These are phyloP conservation scores for Saturnispora serradocipensis DNA, from an alignment of 805 yeast genomes.

Conservation along the genomic window DNA sequence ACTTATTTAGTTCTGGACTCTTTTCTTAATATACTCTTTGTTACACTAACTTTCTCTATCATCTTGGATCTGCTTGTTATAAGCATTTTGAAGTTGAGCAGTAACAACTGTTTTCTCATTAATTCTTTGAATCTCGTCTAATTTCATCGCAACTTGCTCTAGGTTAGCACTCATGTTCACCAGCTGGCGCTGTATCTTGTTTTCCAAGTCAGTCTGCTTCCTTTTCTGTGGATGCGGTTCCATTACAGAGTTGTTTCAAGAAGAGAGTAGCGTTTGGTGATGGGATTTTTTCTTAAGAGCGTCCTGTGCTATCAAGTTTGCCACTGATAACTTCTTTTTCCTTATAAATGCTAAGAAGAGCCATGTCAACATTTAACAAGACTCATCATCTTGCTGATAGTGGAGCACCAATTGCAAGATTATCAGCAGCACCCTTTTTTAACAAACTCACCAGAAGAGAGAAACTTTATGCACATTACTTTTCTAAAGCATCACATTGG, in stretches of 20 bases:
- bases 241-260: not conserved
- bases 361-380: slow-evolving; percentile 12
- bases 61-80: not conserved
- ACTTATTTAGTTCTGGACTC: not conserved
- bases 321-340: not conserved
- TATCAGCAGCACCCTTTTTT: slow-evolving; percentile 63
- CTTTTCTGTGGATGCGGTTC: slow-evolving; percentile 4
- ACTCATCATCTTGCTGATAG: slow-evolving; percentile 41
- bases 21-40: not conserved
- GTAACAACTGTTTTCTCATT: slow-evolving; percentile 5
- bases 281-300: not conserved
- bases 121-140: slow-evolving; percentile 1
- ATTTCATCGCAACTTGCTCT: not conserved
- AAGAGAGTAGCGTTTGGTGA: not conserved
- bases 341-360: slow-evolving; percentile 1
- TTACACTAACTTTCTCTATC: not conserved
- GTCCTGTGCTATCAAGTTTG: not conserved
- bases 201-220: not conserved
- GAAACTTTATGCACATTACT: slow-evolving; percentile 71
- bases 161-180: not conserved
- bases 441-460: slow-evolving; percentile 50
- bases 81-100: slow-evolving; percentile 4
- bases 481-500: slow-evolving; percentile 74
- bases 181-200: not conserved
- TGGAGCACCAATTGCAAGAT: slow-evolving; percentile 60